Evolutionary conservation across 768 basidiomycete genomes (phyloP), one percentile per base, ranked within the genome.

Genomic region (Agaricus subrufescens): DNA sequence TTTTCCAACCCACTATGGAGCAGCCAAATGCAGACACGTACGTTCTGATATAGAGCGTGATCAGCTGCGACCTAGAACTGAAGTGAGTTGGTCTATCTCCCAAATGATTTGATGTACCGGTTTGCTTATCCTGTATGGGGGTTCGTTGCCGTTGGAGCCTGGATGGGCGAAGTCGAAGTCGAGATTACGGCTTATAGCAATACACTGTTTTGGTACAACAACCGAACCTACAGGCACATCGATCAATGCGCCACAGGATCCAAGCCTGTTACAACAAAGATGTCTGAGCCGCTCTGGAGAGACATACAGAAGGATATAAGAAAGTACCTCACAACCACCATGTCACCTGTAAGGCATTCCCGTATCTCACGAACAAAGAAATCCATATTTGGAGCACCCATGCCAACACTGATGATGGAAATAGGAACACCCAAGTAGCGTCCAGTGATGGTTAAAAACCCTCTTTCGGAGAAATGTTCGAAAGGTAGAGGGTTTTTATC

Each of bases 351-450:
- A 39, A 90, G 67, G 61, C 85, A 85, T 68, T 91, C 91, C 58
- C 89, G 78, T 26, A 80, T 82, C 71, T 93, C 90, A 59, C 90
- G 81, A 23, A 93, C 80, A 66, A 92, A 90, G 71, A 92, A 93
- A 68, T 93, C 91, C 73, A 85, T 86, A 70, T 89, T 92, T 0
- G 89, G 81, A 57, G 72, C 75, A 19, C 91, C 91, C 91, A 92
- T 93, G 11, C 91, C 91, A 54, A 91, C 91, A 60, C 86, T 87
- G 42, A 90, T 74, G 40, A 92, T 80, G 5, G 85, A 87, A 29
- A 92, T 67, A 7, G 89, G 87, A 14, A 78, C 68, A 46, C 79
- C 80, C 44, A 75, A 76, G 68, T 83, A 88, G 34, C 79, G 75
- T 10, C 87, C 88, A 4, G 87, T 88, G 50, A 88, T 78, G 3